These are phyloP conservation scores for Podaxis sp. DNA, from an alignment of 768 basidiomycete species.

Conservation along the genomic window DNA sequence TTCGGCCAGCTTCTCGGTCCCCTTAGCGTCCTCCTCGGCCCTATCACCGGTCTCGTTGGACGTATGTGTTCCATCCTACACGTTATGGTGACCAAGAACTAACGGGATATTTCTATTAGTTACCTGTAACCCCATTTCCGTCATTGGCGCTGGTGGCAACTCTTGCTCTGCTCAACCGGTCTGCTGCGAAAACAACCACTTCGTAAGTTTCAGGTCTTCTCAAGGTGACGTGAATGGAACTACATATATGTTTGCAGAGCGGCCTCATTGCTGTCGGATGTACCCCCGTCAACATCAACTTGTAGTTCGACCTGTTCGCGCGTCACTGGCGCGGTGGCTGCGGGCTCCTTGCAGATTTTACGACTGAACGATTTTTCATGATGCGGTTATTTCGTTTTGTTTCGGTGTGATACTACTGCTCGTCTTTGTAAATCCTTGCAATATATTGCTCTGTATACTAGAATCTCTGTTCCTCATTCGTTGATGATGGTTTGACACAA, in stretches of 20 bases:
- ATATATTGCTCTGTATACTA: neutral
- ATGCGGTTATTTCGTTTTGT: neutral
- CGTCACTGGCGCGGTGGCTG: neutral
- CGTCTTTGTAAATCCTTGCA: neutral
- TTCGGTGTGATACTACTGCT: neutral
- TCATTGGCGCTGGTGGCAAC: slow-evolving; percentile 17
- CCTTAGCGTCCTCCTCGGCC: neutral
- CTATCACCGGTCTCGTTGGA: neutral
- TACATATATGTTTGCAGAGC: slow-evolving; percentile 8
- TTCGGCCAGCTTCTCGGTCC: neutral
- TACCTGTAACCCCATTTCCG: slow-evolving; percentile 22
- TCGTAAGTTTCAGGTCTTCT: slow-evolving; percentile 18
- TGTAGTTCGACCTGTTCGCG: neutral
- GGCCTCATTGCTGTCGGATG: slow-evolving; percentile 22
- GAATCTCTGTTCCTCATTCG: no score
- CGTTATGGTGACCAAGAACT: neutral
- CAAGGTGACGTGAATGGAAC: neutral
- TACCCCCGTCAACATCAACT: slow-evolving; percentile 17
- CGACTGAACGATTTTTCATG: neutral
- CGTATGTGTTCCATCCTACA: neutral
- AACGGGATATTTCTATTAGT: neutral
- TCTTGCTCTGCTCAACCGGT: slow-evolving; percentile 24
- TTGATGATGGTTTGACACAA: no score
- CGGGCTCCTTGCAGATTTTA: neutral
- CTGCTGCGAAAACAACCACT: slow-evolving; percentile 28